Conservation (phyloP, 2,329 filamentous ascomycete genomes). For the Fusarium buxicola region DNA sequence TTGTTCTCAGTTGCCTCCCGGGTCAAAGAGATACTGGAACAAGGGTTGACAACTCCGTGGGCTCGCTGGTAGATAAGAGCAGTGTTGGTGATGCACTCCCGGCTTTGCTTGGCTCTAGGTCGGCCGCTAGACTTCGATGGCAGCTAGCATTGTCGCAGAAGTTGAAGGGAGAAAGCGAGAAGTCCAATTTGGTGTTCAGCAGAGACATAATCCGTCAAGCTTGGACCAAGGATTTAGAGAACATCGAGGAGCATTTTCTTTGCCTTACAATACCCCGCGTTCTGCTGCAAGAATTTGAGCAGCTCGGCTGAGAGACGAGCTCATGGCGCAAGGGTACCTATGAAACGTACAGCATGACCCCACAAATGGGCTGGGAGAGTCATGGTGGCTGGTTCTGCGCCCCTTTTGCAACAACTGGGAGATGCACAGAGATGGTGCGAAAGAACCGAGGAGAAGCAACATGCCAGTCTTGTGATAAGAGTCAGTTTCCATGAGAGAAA, state of each 20-base stretch:
- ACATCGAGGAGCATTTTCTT: neutral
- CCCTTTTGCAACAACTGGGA: constrained; percentile 5
- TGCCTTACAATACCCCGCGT: neutral
- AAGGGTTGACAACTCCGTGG: neutral
- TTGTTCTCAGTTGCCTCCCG: neutral
- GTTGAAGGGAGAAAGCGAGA: neutral
- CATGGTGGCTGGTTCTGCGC: constrained; percentile 15
- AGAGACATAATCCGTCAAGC: neutral
- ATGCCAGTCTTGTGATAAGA: constrained; percentile 13
- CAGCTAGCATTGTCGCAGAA: neutral
- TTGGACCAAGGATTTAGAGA: neutral
- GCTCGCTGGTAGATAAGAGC: neutral
- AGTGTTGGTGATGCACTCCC: neutral
- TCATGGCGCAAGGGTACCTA: constrained; percentile 4
- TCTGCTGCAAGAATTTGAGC: neutral
- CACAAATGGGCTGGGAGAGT: constrained; percentile 19
- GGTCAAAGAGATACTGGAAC: neutral
- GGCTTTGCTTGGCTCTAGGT: neutral
- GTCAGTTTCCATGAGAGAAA: constrained; percentile 13
- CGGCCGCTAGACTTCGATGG: too few species aligned
- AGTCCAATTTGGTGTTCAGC: neutral
- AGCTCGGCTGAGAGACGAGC: constrained; percentile 5
- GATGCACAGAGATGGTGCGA: neutral
- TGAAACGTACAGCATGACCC: constrained; percentile 21
- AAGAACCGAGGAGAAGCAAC: constrained; percentile 1